Percentiles rank a stretch among this genome's conserved stretches.
phyloP scores from a whole-genome alignment of 2,329 filamentous ascomycete genomes.

The Exophiala alcalophila region DNA sequence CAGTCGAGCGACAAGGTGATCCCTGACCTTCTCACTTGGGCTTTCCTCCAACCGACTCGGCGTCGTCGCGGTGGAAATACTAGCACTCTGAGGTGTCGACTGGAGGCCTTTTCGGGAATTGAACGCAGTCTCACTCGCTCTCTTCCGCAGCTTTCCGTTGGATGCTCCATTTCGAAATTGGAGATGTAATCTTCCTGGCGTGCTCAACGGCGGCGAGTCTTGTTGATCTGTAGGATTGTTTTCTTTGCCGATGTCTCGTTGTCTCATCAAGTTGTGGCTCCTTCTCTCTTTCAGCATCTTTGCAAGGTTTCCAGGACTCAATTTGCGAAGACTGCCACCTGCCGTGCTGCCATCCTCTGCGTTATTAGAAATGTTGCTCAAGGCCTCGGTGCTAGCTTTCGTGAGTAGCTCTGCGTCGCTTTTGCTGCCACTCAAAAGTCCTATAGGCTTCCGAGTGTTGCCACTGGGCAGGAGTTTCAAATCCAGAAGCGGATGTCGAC shows the following conservation, averaged over 20 bases:
- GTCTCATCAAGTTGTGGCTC: slow-evolving; percentile 7
- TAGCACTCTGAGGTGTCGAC: slow-evolving; percentile 10
- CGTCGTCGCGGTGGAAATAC: slow-evolving; percentile 13
- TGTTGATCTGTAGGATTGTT: slow-evolving; percentile 18
- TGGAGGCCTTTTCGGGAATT: slow-evolving; percentile 5
- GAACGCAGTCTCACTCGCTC: slow-evolving; percentile 11
- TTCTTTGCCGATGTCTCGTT: slow-evolving; percentile 22
- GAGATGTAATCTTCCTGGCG: slow-evolving; percentile 22
- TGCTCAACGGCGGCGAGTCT: slow-evolving; percentile 19
- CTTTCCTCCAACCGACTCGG: slow-evolving; percentile 23
- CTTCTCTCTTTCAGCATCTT: slow-evolving; percentile 22
- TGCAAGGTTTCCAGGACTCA: slow-evolving; percentile 24
- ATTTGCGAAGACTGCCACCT: slow-evolving; percentile 16
- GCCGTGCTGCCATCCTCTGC: slow-evolving; percentile 15
- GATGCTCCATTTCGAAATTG: slow-evolving; percentile 24
- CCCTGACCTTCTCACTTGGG: slow-evolving; percentile 24
- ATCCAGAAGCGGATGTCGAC: slow-evolving; percentile 9
- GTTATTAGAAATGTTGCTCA: slow-evolving; percentile 16
- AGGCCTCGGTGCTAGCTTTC: slow-evolving; percentile 5
- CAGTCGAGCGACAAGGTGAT: slow-evolving; percentile 24
- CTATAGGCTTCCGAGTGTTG: slow-evolving; percentile 8
- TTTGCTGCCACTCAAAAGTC: slow-evolving; percentile 4
- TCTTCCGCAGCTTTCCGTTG: slow-evolving; percentile 15
- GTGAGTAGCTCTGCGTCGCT: slow-evolving; percentile 16
- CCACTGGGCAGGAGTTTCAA: slow-evolving; percentile 10